Evolutionary conservation across 2,329 filamentous ascomycete genomes (phyloP).

Genomic region (Dendryphion nanum): DNA sequence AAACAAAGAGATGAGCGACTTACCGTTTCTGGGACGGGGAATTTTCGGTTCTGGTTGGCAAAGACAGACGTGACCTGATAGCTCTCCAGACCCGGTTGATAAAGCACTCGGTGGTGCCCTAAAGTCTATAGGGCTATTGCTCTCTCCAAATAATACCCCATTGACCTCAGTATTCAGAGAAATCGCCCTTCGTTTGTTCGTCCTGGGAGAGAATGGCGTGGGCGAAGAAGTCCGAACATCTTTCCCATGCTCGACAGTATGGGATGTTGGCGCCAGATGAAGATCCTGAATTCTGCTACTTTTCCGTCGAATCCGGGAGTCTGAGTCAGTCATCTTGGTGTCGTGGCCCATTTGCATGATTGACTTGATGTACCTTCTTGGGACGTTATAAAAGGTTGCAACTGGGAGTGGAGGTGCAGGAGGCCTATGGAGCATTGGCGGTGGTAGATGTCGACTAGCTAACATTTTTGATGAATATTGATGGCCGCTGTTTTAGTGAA

Average conservation of each 20-base stretch:
- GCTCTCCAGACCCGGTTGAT: slow-evolving; percentile 29
- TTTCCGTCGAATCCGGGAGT: slow-evolving; percentile 24
- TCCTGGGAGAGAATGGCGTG: slow-evolving; percentile 15
- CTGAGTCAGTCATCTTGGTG: slow-evolving; percentile 17
- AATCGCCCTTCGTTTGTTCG: slow-evolving; percentile 24
- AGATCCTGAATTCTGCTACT: slow-evolving; percentile 26
- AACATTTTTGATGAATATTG: slow-evolving; percentile 30
- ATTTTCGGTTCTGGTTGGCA: slow-evolving; percentile 72
- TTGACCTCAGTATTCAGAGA: slow-evolving; percentile 17
- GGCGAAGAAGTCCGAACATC: slow-evolving; percentile 13
- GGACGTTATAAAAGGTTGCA: slow-evolving; percentile 34
- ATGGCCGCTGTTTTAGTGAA: slow-evolving; percentile 27
- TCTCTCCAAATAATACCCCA: slow-evolving; percentile 9
- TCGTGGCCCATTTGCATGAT: slow-evolving; percentile 28
- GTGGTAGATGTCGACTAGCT: slow-evolving; percentile 33
- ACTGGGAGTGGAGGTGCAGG: slow-evolving; percentile 22
- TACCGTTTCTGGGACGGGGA: slow-evolving; percentile 69
- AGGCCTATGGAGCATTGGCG: slow-evolving; percentile 20
- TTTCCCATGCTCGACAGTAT: slow-evolving; percentile 15
- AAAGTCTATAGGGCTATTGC: slow-evolving; percentile 16
- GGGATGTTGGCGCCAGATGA: slow-evolving; percentile 18
- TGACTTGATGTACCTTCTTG: slow-evolving; percentile 33
- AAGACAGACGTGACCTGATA: slow-evolving; percentile 58
- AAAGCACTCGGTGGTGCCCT: slow-evolving; percentile 22
- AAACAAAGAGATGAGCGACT: slow-evolving; percentile 38